phyloP scores from a whole-genome alignment of 805 yeast genomes.

The Priceomyces castillae region DNA sequence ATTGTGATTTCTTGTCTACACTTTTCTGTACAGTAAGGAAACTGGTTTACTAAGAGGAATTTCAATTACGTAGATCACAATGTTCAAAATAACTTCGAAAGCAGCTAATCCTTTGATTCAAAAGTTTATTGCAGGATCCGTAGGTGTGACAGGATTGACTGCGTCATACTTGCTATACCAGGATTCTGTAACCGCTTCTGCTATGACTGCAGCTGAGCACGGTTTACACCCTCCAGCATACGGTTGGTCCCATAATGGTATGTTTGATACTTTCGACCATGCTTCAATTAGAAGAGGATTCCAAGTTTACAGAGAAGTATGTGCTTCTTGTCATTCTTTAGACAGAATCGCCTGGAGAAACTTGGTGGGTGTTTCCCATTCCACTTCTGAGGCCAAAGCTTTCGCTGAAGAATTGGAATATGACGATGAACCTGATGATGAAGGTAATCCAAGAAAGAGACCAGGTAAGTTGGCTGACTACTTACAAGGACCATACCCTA shows the following conservation, averaged over 20 bases:
- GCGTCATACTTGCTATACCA: constrained; percentile 81
- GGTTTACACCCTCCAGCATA: constrained; percentile 94
- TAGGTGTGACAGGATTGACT: constrained; percentile 72
- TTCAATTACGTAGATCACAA: constrained; percentile 6
- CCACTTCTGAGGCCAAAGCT: constrained; percentile 82
- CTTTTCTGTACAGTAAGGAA: neutral
- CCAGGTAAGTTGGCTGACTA: constrained; percentile 96
- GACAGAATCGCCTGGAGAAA: constrained; percentile 99
- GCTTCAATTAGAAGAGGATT: constrained; percentile 97
- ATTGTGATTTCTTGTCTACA: constrained; percentile 6
- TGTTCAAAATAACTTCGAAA: constrained; percentile 18
- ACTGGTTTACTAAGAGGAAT: constrained; percentile 3
- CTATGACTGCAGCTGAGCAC: constrained; percentile 99
- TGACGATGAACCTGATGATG: constrained; percentile 94
- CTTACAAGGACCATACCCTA: constrained; percentile 92
- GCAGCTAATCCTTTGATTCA: constrained; percentile 29
- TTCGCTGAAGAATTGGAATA: constrained; percentile 97
- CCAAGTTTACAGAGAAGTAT: constrained; percentile 97
- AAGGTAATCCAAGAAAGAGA: constrained; percentile 97
- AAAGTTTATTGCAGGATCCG: constrained; percentile 58
- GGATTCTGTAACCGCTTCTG: constrained; percentile 83
- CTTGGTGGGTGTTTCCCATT: constrained; percentile 94
- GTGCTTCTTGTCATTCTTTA: constrained; percentile 98
- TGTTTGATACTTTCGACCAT: constrained; percentile 89
- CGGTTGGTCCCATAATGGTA: constrained; percentile 93